Evolutionary conservation across 441 rosid species (phyloP).

Genomic region (Gossypium gossypioides): DNA sequence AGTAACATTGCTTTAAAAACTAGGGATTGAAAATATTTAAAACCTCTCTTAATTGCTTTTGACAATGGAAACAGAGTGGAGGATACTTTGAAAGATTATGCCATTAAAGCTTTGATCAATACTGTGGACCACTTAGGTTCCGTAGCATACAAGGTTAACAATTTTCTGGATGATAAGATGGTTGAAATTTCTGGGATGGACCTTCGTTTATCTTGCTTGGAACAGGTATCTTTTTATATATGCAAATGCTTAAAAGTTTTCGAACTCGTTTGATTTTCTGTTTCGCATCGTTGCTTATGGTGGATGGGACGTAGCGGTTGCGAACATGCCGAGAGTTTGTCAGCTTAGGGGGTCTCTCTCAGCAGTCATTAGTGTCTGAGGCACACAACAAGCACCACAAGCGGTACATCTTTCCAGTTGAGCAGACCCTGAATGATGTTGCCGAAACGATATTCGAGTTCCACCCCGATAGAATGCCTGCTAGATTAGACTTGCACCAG

Average conservation of each 20-base stretch:
- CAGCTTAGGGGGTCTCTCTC: slow-evolving; percentile 42
- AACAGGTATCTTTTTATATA: slow-evolving; percentile 38
- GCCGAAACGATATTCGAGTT: slow-evolving; percentile 4
- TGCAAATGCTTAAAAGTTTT: background rate
- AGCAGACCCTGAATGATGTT: slow-evolving; percentile 16
- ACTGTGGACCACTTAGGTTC: slow-evolving; percentile 90
- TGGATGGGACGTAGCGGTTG: slow-evolving; percentile 35
- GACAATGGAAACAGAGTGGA: slow-evolving; percentile 36
- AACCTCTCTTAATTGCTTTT: background rate
- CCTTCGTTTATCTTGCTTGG: slow-evolving; percentile 46
- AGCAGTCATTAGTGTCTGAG: slow-evolving; percentile 38
- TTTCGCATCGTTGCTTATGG: slow-evolving; percentile 2
- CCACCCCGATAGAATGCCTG: slow-evolving; percentile 22
- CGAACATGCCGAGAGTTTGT: slow-evolving; percentile 45
- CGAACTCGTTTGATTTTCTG: background rate
- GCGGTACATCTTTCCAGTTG: slow-evolving; percentile 57
- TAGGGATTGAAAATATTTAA: background rate
- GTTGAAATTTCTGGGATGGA: slow-evolving; percentile 42
- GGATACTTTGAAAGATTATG: slow-evolving; percentile 61
- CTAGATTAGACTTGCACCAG: slow-evolving; percentile 28
- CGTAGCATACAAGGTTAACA: slow-evolving; percentile 59
- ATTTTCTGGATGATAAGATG: slow-evolving; percentile 44
- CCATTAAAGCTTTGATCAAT: slow-evolving; percentile 59
- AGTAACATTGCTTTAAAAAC: too few relatives aligned
- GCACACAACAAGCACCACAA: slow-evolving; percentile 41